Base-by-base conservation (phyloP, 2,329 filamentous ascomycete genomes). In the Penicillium thymicola region DNA sequence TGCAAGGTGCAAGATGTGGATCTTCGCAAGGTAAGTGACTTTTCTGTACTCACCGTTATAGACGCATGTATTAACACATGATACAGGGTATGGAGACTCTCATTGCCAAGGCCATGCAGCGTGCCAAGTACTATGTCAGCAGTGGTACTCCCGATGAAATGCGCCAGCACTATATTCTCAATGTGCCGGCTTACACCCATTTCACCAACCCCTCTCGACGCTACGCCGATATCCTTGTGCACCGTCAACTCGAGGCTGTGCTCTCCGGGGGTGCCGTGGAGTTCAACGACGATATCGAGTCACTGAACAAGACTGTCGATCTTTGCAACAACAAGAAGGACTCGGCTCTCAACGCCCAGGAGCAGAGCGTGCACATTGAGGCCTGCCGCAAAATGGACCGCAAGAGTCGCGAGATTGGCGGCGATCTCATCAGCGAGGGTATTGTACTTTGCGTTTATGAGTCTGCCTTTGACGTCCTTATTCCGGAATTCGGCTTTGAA, bases 301-400 rank as follows among this genome's bases (percentile, higher is more conserved):
- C 82, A 55, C 81, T 99, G 41, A 87, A 87, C 67, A 99, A 97
- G 85, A 96, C 89, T 49, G 89, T 92, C 9, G 94, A 99, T 76
- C 86, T 90, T 65, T 96, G 91, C 82, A 99, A 99, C 80, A 96
- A 90, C 71, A 99, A 97, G 86, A 99, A 97, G 76, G 94, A 99
- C 72, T 97, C 92, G 13, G 92, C 94, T 1, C 93, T 96, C 78
- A 94, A 91, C 69, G 94, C 94, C 14, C 94, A 99, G 75, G 94
- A 99, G 75, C 94, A 99, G 79, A 97, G 94, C 75, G 92, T 99
- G 48, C 94, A 99, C 77, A 97, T 99, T 62, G 94, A 97, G 73
- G 91, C 93, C 5, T 99, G 94, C 81, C 89, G 94, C 66, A 88
- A 86, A 67, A 97, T 99, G 90, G 92, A 97, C 77, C 92, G 90